Evolutionary conservation across 1,284 basidiomycete species (phyloP), one percentile per base, ranked within the genome.

Genomic region (Erythrobasidium hasegawianum): DNA sequence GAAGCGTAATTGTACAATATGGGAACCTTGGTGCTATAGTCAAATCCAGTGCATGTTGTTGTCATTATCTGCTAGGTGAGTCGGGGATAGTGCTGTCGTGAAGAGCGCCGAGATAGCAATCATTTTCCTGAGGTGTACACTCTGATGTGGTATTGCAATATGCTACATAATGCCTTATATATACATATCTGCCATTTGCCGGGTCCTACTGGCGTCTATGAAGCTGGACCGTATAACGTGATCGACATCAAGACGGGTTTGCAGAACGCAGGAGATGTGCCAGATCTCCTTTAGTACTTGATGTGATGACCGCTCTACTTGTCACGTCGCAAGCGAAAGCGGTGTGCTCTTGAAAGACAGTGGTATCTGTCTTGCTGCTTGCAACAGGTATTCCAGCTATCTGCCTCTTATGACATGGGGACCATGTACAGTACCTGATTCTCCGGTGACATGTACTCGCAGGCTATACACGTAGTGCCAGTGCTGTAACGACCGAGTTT

Each of bases 371-470:
- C 16, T 49, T 50, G 27, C 29, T 20, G 26, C 20, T 22, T 38
- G 14, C 16, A n/a, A 9, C 40, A n/a, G 38, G 11, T 7, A 16
- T n/a, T 50, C 29, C 29, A 38, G n/a, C n/a, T 27, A 5, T 3
- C 39, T 11, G 18, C 20, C 7, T 16, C 3, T 57, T 29, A 64
- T n/a, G 61, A 52, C 16, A 54, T 54, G n/a, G 62, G 56, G 16
- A 29, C 41, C 24, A 49, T 29, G 45, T 47, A 52, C 62, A 50
- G 54, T 65, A 65, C 62, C 62, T 65, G 62, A 53, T 65, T 58
- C n/a, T 65, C 56, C 47, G 61, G 61, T n/a, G 55, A 55, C 45
- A 39, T 57, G 33, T 65, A 65, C 33, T 57, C 56, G 62, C 62
- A 65, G 45, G 55, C 56, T 16, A 65, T 65, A 47, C 62, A 65